A percentile compares a stretch with the other conserved stretches of the same genome.
Evolutionary conservation across 2,329 filamentous ascomycete species (phyloP).

Genomic region (Dothistroma septosporum): DNA sequence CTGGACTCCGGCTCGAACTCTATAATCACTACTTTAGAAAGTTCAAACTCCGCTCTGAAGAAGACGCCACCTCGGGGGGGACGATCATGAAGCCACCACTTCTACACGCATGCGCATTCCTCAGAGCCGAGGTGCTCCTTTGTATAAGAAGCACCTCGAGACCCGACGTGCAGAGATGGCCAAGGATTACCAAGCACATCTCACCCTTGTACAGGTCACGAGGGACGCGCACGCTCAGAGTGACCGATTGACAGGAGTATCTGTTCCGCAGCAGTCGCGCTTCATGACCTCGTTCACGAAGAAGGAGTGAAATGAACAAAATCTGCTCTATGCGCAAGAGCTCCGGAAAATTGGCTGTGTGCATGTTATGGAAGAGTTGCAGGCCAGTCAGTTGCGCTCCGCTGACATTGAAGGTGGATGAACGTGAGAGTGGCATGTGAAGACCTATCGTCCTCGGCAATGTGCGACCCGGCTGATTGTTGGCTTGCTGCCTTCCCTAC

Average conservation of each 20-base stretch:
- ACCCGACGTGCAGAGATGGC: not conserved
- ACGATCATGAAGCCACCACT: not conserved
- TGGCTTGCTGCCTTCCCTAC: no score
- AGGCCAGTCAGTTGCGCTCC: not conserved
- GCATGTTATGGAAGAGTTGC: not conserved
- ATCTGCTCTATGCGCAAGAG: not conserved
- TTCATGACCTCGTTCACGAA: not conserved
- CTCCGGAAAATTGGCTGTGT: not conserved
- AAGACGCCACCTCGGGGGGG: not conserved
- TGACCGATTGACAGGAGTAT: not conserved
- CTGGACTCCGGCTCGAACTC: not conserved
- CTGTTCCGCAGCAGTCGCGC: not conserved
- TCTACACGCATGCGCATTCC: not conserved
- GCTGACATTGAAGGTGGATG: no score
- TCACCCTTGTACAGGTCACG: not conserved
- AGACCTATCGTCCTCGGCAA: not conserved
- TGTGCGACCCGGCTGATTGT: no score
- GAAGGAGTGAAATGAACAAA: not conserved
- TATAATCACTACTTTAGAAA: not conserved
- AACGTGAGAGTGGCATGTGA: not conserved
- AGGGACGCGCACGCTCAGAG: not conserved
- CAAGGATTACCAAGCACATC: not conserved
- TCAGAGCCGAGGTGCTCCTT: not conserved
- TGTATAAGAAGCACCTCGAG: not conserved
- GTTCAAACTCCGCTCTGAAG: not conserved